Base-by-base conservation (phyloP, 495 filamentous ascomycete genomes). In the Evansstolkia leycettana region DNA sequence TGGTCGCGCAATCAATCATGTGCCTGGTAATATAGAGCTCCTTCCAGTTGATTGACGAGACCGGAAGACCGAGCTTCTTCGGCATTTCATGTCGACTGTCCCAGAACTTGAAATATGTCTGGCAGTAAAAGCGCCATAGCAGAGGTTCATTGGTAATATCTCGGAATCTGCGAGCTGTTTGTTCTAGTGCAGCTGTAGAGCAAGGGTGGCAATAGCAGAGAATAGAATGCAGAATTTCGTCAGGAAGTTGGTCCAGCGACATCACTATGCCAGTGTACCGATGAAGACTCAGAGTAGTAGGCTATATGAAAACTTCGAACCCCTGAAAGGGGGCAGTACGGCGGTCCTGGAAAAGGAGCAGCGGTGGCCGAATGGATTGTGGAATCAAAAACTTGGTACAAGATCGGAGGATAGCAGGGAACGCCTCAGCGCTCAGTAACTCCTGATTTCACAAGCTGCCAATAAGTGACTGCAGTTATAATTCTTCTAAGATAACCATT, bases 61-160 rank as follows among this genome's bases (percentile, higher is more conserved):
- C 66, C 7, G 61, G 56, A 6, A 43, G 34, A 1, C 76, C 49
- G 5, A 69, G 41, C 47, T 79, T 86, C 34, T 62, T 50, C 12
- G 53, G 37, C 19, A 94, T 64, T 15, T 66, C 52, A 62, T 93
- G 87, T 25, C 58, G 62, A 1, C 64, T 51, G 33, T 78, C 65
- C 90, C 90, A 98, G 48, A 72, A 83, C 31, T 55, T 66, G 55
- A 81, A 94, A 10, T 66, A 52, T 12, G 49, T 54, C 19, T 52
- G 50, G 52, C 90, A 98, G 50, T 87, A 75, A 47, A 70, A 55
- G 33, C 76, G 78, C 87, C 89, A 95, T 39, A 94, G 59, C 10
- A 87, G 54, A 16, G 80, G 73, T 37, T 84, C 78, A 37, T 75
- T 72, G 15, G 73, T 71, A 25, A 89, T 59, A 33, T 65, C 58